phyloP scores from a whole-genome alignment of 2,329 filamentous ascomycete species.

The Blumeria graminis region DNA sequence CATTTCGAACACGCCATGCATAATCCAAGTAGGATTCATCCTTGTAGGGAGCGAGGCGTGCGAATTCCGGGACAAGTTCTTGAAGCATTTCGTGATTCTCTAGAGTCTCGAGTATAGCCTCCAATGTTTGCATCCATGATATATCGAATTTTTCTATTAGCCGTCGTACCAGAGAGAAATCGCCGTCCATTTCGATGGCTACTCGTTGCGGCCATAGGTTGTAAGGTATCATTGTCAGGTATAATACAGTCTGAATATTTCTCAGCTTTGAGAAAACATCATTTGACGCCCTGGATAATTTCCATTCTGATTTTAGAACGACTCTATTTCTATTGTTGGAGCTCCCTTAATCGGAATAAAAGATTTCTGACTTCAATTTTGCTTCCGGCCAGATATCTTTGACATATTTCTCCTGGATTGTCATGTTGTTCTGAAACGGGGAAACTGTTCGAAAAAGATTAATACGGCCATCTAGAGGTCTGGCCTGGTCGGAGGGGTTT shows the following conservation, averaged over 20 bases:
- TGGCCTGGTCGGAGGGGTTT: neutral
- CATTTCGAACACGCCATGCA: neutral
- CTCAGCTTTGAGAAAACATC: neutral
- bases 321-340: neutral
- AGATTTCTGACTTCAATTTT: neutral
- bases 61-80: neutral
- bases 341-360: neutral
- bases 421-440: neutral
- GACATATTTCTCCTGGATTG: neutral
- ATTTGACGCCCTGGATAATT: neutral
- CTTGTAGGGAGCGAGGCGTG: neutral
- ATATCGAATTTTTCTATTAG: neutral
- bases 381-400: neutral
- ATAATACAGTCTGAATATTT: neutral
- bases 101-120: neutral
- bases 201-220: neutral
- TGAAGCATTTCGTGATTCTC: neutral
- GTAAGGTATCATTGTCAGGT: neutral
- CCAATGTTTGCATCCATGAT: neutral
- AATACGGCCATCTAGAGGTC: neutral
- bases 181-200: neutral
- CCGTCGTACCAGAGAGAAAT: neutral
- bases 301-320: neutral
- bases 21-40: neutral
- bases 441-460: neutral